Base-by-base conservation (phyloP, 805 yeast species). In the Saccharomycopsis sp. region DNA sequence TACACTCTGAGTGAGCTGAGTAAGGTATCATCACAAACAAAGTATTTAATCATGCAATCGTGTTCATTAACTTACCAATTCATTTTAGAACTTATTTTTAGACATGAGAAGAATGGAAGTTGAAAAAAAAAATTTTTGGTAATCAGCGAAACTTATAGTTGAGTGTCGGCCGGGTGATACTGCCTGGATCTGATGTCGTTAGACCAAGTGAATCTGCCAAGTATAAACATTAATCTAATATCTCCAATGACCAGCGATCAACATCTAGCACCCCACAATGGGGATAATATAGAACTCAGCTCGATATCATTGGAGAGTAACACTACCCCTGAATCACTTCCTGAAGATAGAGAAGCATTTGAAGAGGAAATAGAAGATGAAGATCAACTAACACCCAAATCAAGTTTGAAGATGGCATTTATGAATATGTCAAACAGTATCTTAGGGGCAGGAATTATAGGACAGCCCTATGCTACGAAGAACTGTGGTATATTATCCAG, bases 371-470 rank as follows among this genome's bases (percentile, higher is more conserved):
- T 31, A 20, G 41, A 19, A 4, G 31, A 23, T 20, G 43, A 24
- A 24, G 62, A 61, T 6, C 55, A 55, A n/a, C 56, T 53, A 14
- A 55, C 57, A 13, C 19, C 43, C 32, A 76, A 75, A 53, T 76
- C 85, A 2, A 72, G 70, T 33, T 70, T 89, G 72, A 75, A 73
- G 47, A 83, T 83, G 86, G 97, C 97, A 4, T 88, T 89, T 57
- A 85, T 89, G 94, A 90, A 90, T 62, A 88, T 89, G 95, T 95
- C 96, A 7, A 89, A 89, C 62, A 82, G 94, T 16, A 90, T 90
- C 50, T 69, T 90, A 4, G 97, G 97, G 0, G 97, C 97, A 0
- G 97, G 97, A 5, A 85, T 90, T 43, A 86, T 90, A 26, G 96
- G 97, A 1, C 94, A 88, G 52, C 95, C 97, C 1, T 83, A 80